Base-by-base conservation (phyloP, 306 rosid species). In the Vigna angularis region DNA sequence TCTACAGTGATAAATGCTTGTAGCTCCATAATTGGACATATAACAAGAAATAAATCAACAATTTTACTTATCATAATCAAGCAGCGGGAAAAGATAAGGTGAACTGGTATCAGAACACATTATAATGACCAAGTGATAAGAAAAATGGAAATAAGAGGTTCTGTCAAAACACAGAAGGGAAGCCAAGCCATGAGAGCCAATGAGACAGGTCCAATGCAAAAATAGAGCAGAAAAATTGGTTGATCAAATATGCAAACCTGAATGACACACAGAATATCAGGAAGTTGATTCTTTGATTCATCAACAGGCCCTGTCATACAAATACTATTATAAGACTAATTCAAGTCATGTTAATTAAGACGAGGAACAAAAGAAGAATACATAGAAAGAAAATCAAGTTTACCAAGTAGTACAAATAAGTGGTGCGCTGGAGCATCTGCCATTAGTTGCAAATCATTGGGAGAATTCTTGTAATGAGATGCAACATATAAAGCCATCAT, bases 381-480 rank as follows among this genome's bases (percentile, higher is more conserved):
- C 14, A 44, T 67, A 9, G 52, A 69, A 67, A 57, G 63, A 78
- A 72, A 86, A 78, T 24, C 68, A 22, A 71, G 12, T 53, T 82
- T 92, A 95, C 99, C 99, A 82, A 95, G 98, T 71, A 95, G 79
- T 48, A 95, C 98, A 78, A 95, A 95, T 75, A 95, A 85, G 90
- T 93, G 98, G 83, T 95, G 98, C 7, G 98, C 99, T 56, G 98
- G 98, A 74, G 98, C 98, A 83, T 95, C 97, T 3, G 98, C 98
- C 91, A 95, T 91, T 76, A 95, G 83, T 84, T 95, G 98, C 71
- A 95, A 84, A 87, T 95, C 98, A 78, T 95, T 95, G 30, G 98
- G 98, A 79, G 98, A 92, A 87, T 92, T 95, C 83, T 92, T 95
- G 93, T 95, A 95, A 86, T 93, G 98, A 44, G 98, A 93, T 51